phyloP scores from a whole-genome alignment of 495 filamentous ascomycete species.

The Aspergillus bridgeri region DNA sequence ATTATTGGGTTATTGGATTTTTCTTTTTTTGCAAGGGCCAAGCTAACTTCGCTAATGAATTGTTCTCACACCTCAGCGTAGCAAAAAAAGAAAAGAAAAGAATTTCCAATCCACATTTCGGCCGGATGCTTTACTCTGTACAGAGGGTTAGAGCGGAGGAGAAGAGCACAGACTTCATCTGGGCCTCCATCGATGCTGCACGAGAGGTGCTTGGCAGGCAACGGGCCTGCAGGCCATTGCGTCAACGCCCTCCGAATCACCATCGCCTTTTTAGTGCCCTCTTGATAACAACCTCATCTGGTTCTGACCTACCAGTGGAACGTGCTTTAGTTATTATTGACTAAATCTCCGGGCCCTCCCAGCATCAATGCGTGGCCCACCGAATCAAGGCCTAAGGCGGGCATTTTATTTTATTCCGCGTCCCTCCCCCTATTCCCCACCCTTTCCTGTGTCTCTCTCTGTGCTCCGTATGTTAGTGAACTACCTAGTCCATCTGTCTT shows the following conservation, averaged over 20 bases:
- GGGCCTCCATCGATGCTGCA: constrained; percentile 12
- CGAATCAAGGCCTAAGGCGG: neutral
- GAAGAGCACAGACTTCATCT: constrained; percentile 23
- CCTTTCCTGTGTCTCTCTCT: neutral
- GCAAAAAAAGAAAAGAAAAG: neutral
- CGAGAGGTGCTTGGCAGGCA: constrained; percentile 17
- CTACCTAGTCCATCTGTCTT: neutral
- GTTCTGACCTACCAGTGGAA: neutral
- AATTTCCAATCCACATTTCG: constrained; percentile 2
- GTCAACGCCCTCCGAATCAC: constrained; percentile 9
- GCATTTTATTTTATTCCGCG: neutral
- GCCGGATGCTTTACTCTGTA: constrained; percentile 18
- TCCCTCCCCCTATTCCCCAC: neutral
- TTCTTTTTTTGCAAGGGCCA: neutral
- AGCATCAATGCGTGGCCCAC: neutral
- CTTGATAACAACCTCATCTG: neutral
- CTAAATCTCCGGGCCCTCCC: neutral
- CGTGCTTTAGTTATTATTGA: neutral
- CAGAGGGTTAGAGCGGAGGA: too few species aligned
- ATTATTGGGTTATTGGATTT: too few species aligned
- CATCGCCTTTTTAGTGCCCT: neutral
- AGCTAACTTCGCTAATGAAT: neutral
- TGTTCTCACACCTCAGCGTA: neutral
- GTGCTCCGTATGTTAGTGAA: too few species aligned
- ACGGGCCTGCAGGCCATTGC: constrained; percentile 14